Percentiles rank a stretch among this genome's conserved stretches.
These are phyloP conservation scores for Saccharomyces cerevisiae DNA, from an alignment of 805 yeast genomes.

Conservation along the genomic window DNA sequence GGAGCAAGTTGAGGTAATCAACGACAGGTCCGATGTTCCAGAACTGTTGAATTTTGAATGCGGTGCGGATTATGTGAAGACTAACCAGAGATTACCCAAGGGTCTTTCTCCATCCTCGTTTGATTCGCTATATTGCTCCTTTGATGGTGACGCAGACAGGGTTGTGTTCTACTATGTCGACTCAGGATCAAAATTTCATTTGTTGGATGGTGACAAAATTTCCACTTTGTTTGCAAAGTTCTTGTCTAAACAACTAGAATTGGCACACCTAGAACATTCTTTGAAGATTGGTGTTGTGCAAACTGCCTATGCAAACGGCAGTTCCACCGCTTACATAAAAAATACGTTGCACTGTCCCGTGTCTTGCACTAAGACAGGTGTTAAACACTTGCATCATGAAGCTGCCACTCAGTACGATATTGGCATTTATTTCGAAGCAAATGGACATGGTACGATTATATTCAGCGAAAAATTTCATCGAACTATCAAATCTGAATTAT, in stretches of 20 bases:
- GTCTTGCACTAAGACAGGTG: conserved; percentile 89
- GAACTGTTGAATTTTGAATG: conserved; percentile 61
- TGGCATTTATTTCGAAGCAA: conserved; percentile 95
- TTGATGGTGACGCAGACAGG: conserved; percentile 97
- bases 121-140: conserved; percentile 55
- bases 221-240: conserved; percentile 74
- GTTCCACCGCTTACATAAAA: conserved; percentile 66
- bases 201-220: conserved; percentile 90
- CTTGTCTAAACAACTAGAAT: conserved; percentile 45
- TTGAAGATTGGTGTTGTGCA: conserved; percentile 76
- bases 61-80: conserved; percentile 95
- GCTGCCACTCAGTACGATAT: conserved; percentile 78
- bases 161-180: conserved; percentile 68
- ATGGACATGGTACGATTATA: conserved; percentile 96
- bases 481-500: conserved; percentile 33
- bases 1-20: conserved; percentile 40
- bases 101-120: conserved; percentile 31
- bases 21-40: conserved; percentile 48
- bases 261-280: conserved; percentile 33
- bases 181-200: conserved; percentile 34
- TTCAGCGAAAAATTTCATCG: conserved; percentile 50
- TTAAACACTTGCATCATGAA: conserved; percentile 85
- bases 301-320: conserved; percentile 96
- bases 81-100: conserved; percentile 70
- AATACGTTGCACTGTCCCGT: conserved; percentile 64